phyloP scores from a whole-genome alignment of 2,329 filamentous ascomycete species.

The Aureobasidium sp. region DNA sequence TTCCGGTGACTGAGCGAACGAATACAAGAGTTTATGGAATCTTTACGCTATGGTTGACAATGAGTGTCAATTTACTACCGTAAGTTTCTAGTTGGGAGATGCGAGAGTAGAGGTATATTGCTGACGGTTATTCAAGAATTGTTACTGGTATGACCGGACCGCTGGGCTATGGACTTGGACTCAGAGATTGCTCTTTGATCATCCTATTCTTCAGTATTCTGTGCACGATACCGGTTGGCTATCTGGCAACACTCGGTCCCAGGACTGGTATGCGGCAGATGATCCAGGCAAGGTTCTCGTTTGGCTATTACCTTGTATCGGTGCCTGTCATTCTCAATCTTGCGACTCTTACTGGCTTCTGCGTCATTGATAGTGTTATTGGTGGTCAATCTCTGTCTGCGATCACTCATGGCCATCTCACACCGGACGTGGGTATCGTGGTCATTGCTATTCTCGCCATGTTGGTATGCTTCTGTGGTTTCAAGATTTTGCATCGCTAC shows the following conservation, averaged over 20 bases:
- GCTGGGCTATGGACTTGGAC: conserved; percentile 43
- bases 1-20: conserved; percentile 46
- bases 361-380: conserved; percentile 51
- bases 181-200: conserved; percentile 49
- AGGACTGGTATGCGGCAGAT: conserved; percentile 58
- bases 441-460: conserved; percentile 49
- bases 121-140: conserved; percentile 31
- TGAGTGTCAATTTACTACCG: conserved; percentile 50
- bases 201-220: conserved; percentile 56
- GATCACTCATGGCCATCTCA: conserved; percentile 38
- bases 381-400: conserved; percentile 52
- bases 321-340: conserved; percentile 55
- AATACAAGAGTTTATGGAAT: conserved; percentile 46
- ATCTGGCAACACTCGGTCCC: conserved; percentile 49
- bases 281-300: conserved; percentile 55
- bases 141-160: conserved; percentile 57
- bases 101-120: no score
- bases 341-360: conserved; percentile 55
- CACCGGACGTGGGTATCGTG: conserved; percentile 50
- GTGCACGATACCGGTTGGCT: conserved; percentile 46
- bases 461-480: conserved; percentile 55
- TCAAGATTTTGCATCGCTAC: conserved; percentile 33
- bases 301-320: conserved; percentile 49
- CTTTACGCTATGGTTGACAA: conserved; percentile 53
- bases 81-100: conserved; percentile 30